These are phyloP conservation scores for Venturia carpophila DNA, from an alignment of 2,329 filamentous ascomycete genomes.

Conservation along the genomic window DNA sequence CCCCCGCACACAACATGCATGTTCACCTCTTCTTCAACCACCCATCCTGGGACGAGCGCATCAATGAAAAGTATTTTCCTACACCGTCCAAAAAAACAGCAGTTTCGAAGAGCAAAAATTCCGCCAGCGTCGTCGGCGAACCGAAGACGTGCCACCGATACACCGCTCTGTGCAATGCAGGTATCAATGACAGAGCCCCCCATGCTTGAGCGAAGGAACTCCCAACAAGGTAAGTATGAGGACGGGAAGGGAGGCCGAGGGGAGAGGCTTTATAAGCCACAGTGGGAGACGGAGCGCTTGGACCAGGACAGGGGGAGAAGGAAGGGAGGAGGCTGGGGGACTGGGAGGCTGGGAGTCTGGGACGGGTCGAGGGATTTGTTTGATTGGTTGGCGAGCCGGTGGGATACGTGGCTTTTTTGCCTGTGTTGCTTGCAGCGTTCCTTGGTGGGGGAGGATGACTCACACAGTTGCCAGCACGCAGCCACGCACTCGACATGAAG, in stretches of 20 bases:
- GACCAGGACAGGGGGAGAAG: neutral
- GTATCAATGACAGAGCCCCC: constrained; percentile 14
- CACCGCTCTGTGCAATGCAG: constrained; percentile 18
- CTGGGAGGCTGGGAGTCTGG: neutral
- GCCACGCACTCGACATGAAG: too few relatives aligned
- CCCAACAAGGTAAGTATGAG: constrained; percentile 20
- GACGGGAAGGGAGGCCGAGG: neutral
- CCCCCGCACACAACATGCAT: too few relatives aligned
- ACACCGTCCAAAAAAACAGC: constrained; percentile 23
- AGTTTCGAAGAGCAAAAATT: constrained; percentile 41
- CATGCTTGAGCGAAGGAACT: constrained; percentile 19
- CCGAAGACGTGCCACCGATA: constrained; percentile 33
- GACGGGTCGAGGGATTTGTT: neutral
- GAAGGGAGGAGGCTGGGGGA: too few relatives aligned
- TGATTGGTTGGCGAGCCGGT: neutral
- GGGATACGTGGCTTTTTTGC: neutral
- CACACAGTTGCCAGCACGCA: too few relatives aligned
- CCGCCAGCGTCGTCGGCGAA: constrained; percentile 37
- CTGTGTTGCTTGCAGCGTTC: too few relatives aligned
- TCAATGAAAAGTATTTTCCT: constrained; percentile 35
- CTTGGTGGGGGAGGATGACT: neutral
- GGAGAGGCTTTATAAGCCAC: neutral
- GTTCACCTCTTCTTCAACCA: constrained; percentile 32
- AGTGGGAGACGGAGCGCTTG: neutral
- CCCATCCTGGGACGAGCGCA: constrained; percentile 28